Evolutionary conservation across 192 early-diverging fungal species (phyloP).

Genomic region (Coemansia sp.): DNA sequence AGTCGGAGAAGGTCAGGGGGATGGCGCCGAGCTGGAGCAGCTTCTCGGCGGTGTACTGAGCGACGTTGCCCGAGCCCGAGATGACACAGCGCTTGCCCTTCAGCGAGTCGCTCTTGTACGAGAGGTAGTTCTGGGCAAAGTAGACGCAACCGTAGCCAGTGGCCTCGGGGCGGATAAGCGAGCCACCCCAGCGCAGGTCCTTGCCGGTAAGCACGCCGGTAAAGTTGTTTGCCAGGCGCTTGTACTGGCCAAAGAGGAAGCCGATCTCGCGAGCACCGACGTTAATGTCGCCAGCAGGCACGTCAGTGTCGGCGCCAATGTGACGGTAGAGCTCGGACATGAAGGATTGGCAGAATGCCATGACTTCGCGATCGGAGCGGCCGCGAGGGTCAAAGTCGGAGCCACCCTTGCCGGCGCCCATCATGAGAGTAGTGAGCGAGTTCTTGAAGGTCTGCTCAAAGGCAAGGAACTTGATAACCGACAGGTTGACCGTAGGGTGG

Average conservation of each 20-base stretch:
- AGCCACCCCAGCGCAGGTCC: conserved; percentile 57
- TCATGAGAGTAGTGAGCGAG: conserved; percentile 58
- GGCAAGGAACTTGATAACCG: conserved; percentile 58
- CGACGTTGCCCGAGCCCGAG: conserved; percentile 59
- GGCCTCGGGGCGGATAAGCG: conserved; percentile 57
- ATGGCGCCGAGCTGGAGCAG: conserved; percentile 55
- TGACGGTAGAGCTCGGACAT: conserved; percentile 59
- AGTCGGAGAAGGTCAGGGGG: conserved; percentile 58
- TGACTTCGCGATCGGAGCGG: conserved; percentile 56
- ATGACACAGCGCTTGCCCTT: conserved; percentile 56
- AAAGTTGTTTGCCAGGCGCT: conserved; percentile 56
- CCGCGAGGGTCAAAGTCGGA: conserved; percentile 56
- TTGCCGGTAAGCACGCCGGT: conserved; percentile 57
- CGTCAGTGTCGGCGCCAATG: conserved; percentile 57
- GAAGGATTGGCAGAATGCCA: conserved; percentile 57
- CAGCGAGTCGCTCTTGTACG: conserved; percentile 51
- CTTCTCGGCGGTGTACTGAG: conserved; percentile 59
- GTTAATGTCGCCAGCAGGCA: conserved; percentile 57
- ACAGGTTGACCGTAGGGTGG: conserved; percentile 59
- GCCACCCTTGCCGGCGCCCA: conserved; percentile 58
- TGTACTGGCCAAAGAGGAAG: conserved; percentile 59
- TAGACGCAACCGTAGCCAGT: conserved; percentile 60
- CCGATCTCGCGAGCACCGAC: conserved; percentile 57
- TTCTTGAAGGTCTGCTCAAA: conserved; percentile 62
- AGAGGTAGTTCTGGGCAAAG: conserved; percentile 56